phyloP scores from a whole-genome alignment of 1,139 yeast species.

The Candida tetrigidarum region DNA sequence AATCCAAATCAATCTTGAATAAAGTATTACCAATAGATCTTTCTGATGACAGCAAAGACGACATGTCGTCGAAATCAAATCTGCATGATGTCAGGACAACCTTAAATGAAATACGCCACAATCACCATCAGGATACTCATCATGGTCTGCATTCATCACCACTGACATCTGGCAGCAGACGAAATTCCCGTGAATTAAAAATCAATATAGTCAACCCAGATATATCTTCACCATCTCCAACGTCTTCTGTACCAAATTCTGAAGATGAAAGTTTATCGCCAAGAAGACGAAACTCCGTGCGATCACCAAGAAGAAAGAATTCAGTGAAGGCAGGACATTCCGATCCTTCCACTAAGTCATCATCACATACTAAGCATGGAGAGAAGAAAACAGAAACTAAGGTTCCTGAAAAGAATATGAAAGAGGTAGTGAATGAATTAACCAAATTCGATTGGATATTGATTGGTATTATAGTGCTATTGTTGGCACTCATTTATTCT shows the following conservation, averaged over 20 bases:
- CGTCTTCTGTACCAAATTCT: background rate
- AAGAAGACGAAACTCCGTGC: background rate
- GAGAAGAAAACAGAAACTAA: background rate
- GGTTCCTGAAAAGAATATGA: background rate
- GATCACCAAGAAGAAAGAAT: slow-evolving; percentile 4
- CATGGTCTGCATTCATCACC: background rate
- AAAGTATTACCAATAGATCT: slow-evolving; percentile 14
- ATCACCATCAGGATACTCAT: background rate
- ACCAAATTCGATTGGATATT: slow-evolving; percentile 9
- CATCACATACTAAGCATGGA: no score
- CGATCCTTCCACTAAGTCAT: no score
- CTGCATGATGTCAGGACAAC: background rate
- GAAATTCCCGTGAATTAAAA: background rate
- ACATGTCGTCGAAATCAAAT: background rate
- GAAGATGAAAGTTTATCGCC: slow-evolving; percentile 1
- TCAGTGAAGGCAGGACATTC: background rate
- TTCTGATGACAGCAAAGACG: background rate
- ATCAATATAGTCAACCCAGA: background rate
- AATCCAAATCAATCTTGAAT: slow-evolving; percentile 13
- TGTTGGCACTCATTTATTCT: background rate
- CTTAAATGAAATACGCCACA: background rate
- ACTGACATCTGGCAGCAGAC: background rate
- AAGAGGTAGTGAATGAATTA: slow-evolving; percentile 3
- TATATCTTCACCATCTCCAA: background rate
- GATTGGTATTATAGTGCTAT: slow-evolving; percentile 6